phyloP scores from a whole-genome alignment of 192 early-diverging fungal species.

The Coemansia sp. region DNA sequence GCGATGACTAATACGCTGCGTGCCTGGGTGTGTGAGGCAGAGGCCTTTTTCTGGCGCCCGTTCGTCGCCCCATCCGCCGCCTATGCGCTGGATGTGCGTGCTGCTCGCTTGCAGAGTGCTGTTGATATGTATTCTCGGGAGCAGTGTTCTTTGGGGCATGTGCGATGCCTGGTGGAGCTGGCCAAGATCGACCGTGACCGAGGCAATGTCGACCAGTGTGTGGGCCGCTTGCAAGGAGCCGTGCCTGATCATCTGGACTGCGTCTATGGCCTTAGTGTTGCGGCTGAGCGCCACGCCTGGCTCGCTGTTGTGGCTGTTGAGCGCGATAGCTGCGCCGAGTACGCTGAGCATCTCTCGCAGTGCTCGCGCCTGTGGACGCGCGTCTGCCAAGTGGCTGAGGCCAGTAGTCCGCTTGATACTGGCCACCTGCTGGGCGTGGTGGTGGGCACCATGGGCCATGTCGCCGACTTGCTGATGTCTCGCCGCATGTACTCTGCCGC shows the following conservation, averaged over 20 bases:
- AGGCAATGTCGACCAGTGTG: background rate
- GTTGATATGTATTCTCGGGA: conserved; percentile 10
- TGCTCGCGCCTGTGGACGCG: conserved; percentile 24
- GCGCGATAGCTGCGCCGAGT: background rate
- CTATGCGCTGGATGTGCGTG: conserved; percentile 4
- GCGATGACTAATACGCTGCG: background rate
- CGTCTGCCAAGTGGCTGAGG: conserved; percentile 1
- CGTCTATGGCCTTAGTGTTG: conserved; percentile 17
- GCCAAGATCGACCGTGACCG: conserved; percentile 39
- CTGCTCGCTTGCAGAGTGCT: conserved; percentile 18
- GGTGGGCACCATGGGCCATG: conserved; percentile 17
- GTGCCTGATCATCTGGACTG: background rate
- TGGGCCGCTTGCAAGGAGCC: conserved; percentile 15
- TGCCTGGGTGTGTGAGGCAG: conserved; percentile 48
- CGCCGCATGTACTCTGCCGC: conserved; percentile 30
- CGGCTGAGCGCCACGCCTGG: conserved; percentile 48
- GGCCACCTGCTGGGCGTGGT: conserved; percentile 27
- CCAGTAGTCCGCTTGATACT: conserved; percentile 5
- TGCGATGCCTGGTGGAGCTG: conserved; percentile 34
- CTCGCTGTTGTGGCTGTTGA: conserved; percentile 30
- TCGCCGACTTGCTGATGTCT: conserved; percentile 37
- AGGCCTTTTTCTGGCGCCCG: conserved; percentile 35
- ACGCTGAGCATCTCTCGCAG: conserved; percentile 1
- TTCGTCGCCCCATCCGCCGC: conserved; percentile 11
- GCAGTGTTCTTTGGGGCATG: conserved; percentile 15